Percentiles rank a stretch among this genome's conserved stretches.
These are phyloP conservation scores for Vitis rotundifolia DNA, from an alignment of 164 flowering plant species.

Conservation along the genomic window DNA sequence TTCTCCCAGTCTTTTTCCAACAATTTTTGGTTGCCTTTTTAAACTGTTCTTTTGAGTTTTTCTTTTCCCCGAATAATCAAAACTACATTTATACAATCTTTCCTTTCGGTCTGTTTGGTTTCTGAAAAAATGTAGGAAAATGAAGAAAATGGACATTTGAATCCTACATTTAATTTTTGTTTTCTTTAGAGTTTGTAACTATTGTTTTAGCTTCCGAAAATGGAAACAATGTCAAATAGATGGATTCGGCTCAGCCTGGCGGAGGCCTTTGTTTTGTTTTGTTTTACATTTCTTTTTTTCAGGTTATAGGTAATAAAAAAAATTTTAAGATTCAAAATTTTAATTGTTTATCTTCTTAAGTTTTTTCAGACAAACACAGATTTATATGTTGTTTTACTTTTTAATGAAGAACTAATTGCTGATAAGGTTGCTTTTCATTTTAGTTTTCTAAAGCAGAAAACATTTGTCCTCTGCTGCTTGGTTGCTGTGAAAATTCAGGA, in stretches of 20 bases:
- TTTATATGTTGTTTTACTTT: background rate
- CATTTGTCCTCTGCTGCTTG: background rate
- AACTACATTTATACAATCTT: too few species aligned
- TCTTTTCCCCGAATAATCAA: background rate
- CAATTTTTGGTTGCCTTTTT: too few species aligned
- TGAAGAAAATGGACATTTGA: background rate
- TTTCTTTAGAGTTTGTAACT: background rate
- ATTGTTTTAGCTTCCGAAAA: background rate
- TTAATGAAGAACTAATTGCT: too few species aligned
- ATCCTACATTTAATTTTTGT: background rate
- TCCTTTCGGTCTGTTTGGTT: constrained; percentile 1
- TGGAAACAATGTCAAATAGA: too few species aligned
- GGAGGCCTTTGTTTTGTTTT: too few species aligned
- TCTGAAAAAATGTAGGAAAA: constrained; percentile 1
- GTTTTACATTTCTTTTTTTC: too few species aligned
- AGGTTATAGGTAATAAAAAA: too few species aligned
- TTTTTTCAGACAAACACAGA: too few species aligned
- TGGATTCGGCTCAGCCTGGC: too few species aligned
- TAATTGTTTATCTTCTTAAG: too few species aligned
- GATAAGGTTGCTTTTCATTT: background rate
- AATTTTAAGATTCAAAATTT: too few species aligned
- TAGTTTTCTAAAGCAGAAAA: background rate
- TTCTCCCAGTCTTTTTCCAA: too few species aligned
- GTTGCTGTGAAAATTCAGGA: background rate
- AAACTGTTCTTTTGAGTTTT: background rate